Base-by-base conservation (phyloP, 768 basidiomycete species). In the Mycena polygramma region DNA sequence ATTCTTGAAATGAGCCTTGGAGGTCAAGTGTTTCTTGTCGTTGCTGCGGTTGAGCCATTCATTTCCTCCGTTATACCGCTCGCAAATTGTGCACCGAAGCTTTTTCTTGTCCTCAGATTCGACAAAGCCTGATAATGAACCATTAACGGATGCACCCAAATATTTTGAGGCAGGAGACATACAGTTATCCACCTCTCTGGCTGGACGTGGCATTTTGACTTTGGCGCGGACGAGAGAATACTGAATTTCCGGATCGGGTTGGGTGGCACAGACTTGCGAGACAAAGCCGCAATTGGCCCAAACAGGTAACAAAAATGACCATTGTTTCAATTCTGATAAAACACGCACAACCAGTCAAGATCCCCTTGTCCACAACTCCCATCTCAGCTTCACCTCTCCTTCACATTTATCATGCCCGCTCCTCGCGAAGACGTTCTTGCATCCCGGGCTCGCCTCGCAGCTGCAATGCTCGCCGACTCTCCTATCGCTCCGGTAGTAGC, bases 61-160 rank as follows among this genome's bases (percentile, higher is more conserved):
- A 14, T 26, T 39, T 6, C 22, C 9, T 13, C 49, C 39, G n/a
- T 53, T 5, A 22, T n/a, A n/a, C n/a, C 37, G 51, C 19, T 41
- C 61, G 17, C 61, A 62, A 13, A 52, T 53, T 1, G 30, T 41
- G 61, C 61, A 62, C 39, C 22, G 36, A 11, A 62, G 37, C 19
- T 62, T 39, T 13, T 62, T 52, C 7, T 62, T 39, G 17, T 41
- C 8, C 4, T 22, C 13, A 8, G 49, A 54, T 14, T 24, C 22
- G 5, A 54, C 13, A 54, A 63, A 53, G 19, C 51, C 62, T 63
- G 36, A n/a, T n/a, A n/a, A n/a, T n/a, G n/a, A n/a, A n/a, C n/a
- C n/a, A n/a, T n/a, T n/a, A n/a, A n/a, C n/a, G n/a, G n/a, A n/a
- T n/a, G n/a, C n/a, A n/a, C n/a, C n/a, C n/a, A n/a, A n/a, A n/a